Percentiles rank a stretch among this genome's conserved stretches.
Evolutionary conservation across 805 yeast genomes (phyloP).

Genomic region (Ogataea wickerhamii): DNA sequence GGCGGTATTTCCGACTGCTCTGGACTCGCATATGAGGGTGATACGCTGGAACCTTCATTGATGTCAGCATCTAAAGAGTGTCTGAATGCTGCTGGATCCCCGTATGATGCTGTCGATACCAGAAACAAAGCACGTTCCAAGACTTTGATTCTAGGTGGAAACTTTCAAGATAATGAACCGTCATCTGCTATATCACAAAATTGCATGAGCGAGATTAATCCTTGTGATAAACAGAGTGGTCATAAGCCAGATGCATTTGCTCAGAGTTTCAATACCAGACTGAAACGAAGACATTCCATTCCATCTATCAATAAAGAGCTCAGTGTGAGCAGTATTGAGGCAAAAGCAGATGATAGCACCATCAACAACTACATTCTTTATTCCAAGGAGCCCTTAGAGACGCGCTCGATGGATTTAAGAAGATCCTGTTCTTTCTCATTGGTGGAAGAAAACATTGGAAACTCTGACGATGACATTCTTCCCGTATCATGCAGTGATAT

Average conservation of each 20-base stretch:
- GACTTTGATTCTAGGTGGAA: slow-evolving; percentile 22
- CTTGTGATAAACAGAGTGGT: not conserved
- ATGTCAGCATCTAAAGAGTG: slow-evolving; percentile 6
- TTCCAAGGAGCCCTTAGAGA: slow-evolving; percentile 3
- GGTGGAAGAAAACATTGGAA: slow-evolving; percentile 16
- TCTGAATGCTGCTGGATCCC: not conserved
- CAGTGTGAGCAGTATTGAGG: slow-evolving; percentile 27
- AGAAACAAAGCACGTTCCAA: slow-evolving; percentile 19
- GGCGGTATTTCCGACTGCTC: slow-evolving; percentile 10
- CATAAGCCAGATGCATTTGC: slow-evolving; percentile 9
- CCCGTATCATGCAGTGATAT: slow-evolving; percentile 14
- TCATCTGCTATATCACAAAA: slow-evolving; percentile 3
- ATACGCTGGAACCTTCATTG: slow-evolving; percentile 9
- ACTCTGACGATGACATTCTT: slow-evolving; percentile 15
- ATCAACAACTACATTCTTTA: slow-evolving; percentile 12
- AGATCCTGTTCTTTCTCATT: slow-evolving; percentile 36
- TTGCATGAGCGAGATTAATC: not conserved
- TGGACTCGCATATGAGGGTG: slow-evolving; percentile 1
- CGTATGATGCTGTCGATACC: slow-evolving; percentile 5
- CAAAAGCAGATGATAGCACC: slow-evolving; percentile 23
- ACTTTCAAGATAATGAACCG: slow-evolving; percentile 19
- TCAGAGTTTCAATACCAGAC: slow-evolving; percentile 19
- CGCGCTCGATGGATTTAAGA: slow-evolving; percentile 16
- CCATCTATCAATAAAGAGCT: slow-evolving; percentile 36
- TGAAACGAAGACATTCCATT: slow-evolving; percentile 38